Evolutionary conservation across 2,329 filamentous ascomycete species (phyloP).

Genomic region (Hymenoscyphus repandus): DNA sequence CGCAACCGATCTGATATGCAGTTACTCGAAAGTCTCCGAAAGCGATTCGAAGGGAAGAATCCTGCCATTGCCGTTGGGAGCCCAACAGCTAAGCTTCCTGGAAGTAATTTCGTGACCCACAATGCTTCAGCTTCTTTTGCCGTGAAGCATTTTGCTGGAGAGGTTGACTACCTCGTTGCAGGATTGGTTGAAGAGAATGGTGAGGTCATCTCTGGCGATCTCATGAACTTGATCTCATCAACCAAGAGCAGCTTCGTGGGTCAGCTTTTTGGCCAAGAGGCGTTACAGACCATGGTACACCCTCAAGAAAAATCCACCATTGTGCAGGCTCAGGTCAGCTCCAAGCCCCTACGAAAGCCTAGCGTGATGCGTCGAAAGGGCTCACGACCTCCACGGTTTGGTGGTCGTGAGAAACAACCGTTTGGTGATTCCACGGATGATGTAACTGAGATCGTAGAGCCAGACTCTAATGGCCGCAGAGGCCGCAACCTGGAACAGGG

Average conservation of each 20-base stretch:
- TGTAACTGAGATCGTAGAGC: slow-evolving; percentile 43
- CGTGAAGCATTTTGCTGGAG: slow-evolving; percentile 91
- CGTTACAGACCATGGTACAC: slow-evolving; percentile 86
- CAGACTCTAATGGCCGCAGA: slow-evolving; percentile 33
- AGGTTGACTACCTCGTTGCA: slow-evolving; percentile 87
- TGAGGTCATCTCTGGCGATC: slow-evolving; percentile 89
- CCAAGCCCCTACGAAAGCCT: slow-evolving; percentile 85
- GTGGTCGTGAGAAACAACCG: slow-evolving; percentile 32
- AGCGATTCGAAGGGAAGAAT: slow-evolving; percentile 93
- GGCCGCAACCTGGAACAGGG: slow-evolving; percentile 62
- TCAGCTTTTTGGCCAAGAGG: slow-evolving; percentile 93
- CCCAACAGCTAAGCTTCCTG: slow-evolving; percentile 70
- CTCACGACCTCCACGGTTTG: slow-evolving; percentile 25
- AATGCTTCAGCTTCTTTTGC: slow-evolving; percentile 79
- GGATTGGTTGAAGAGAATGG: slow-evolving; percentile 92
- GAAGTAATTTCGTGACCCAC: slow-evolving; percentile 84
- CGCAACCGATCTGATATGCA: slow-evolving; percentile 85
- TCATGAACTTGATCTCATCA: slow-evolving; percentile 87
- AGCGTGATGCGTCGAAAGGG: slow-evolving; percentile 83
- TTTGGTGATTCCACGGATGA: slow-evolving; percentile 35
- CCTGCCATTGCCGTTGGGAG: slow-evolving; percentile 77
- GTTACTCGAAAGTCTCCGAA: slow-evolving; percentile 82
- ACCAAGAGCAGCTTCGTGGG: slow-evolving; percentile 86
- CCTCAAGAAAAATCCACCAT: slow-evolving; percentile 86
- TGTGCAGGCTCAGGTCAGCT: slow-evolving; percentile 93